Evolutionary conservation across 2,329 filamentous ascomycete genomes (phyloP).

Genomic region (Aaosphaeria pasadenensis): DNA sequence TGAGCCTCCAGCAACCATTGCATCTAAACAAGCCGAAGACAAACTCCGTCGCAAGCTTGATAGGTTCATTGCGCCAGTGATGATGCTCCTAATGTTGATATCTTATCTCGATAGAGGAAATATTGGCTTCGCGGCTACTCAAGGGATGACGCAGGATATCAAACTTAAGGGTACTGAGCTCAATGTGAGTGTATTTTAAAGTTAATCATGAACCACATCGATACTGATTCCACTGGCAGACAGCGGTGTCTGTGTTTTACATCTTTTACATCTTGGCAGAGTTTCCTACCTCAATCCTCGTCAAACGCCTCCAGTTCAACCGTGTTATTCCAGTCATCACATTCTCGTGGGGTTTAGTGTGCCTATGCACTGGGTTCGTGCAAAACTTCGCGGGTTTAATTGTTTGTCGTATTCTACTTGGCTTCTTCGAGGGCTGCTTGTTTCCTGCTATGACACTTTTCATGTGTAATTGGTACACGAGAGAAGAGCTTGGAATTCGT

Average conservation of each 20-base stretch:
- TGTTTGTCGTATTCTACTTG: slow-evolving; percentile 18
- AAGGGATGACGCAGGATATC: slow-evolving; percentile 31
- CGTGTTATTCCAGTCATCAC: slow-evolving; percentile 27
- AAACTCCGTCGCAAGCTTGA: slow-evolving; percentile 29
- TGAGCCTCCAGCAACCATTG: slow-evolving; percentile 11
- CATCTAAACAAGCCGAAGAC: slow-evolving; percentile 20
- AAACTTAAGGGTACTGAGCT: slow-evolving; percentile 20
- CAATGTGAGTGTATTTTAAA: slow-evolving; percentile 14
- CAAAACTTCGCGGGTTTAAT: slow-evolving; percentile 18
- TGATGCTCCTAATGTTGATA: slow-evolving; percentile 35
- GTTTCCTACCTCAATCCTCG: slow-evolving; percentile 31
- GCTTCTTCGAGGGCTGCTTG: slow-evolving; percentile 31
- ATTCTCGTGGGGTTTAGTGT: slow-evolving; percentile 24
- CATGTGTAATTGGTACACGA: slow-evolving; percentile 28
- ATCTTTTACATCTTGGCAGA: slow-evolving; percentile 36
- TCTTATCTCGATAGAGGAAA: slow-evolving; percentile 34
- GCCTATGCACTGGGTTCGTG: slow-evolving; percentile 23
- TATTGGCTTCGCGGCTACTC: slow-evolving; percentile 34
- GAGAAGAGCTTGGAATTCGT: slow-evolving; percentile 26
- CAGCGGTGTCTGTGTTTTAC: slow-evolving; percentile 34
- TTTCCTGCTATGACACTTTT: slow-evolving; percentile 32
- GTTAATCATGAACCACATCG: too few relatives aligned
- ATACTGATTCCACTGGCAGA: slow-evolving; percentile 8
- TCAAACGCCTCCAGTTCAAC: slow-evolving; percentile 33
- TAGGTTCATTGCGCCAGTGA: slow-evolving; percentile 31